phyloP scores from a whole-genome alignment of 345 rosid species.

The sweet orange (Citrus sinensis) region DVS_A1.0 CM039163.1:41904001-41904500 shows the following conservation, averaged over 20 bases:
- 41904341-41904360: conserved; percentile 47
- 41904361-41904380: conserved; percentile 84
- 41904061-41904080: background rate
- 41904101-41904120: background rate
- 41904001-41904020: background rate
- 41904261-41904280: conserved; percentile 37
- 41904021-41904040: background rate
- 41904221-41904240: background rate
- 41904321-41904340: conserved; percentile 31
- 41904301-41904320: conserved; percentile 73
- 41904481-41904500: no score
- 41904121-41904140: no score
- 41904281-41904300: conserved; percentile 92
- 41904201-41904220: background rate
- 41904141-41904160: background rate
- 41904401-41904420: conserved; percentile 64
- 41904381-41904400: conserved; percentile 84
- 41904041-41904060: background rate
- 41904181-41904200: background rate
- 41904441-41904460: no score
- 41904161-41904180: background rate
- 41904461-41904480: no score
- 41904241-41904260: background rate
- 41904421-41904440: conserved; percentile 7
- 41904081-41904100: background rate